A percentile compares a stretch with the other conserved stretches of the same genome.
phyloP scores from a whole-genome alignment of 2,329 filamentous ascomycete species.

The Xylariaceae sp. region DNA sequence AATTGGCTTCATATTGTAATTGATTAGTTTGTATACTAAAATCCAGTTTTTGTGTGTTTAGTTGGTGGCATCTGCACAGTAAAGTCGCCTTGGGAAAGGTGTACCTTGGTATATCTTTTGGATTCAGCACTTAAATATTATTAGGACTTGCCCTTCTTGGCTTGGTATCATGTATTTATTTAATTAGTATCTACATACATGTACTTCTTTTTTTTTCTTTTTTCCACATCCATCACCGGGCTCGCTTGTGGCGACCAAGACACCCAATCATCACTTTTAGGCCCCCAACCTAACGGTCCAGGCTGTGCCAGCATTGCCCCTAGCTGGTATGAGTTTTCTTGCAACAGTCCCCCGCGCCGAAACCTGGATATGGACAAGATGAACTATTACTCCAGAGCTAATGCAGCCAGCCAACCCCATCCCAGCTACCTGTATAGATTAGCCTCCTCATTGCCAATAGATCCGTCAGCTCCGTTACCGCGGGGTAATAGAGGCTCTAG shows the following conservation, averaged over 20 bases:
- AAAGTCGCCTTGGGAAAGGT: no score
- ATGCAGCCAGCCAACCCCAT: background rate
- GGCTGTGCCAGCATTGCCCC: constrained; percentile 15
- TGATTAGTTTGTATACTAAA: background rate
- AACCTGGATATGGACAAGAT: constrained; percentile 7
- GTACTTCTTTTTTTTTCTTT: constrained; percentile 3
- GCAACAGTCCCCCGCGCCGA: constrained; percentile 2
- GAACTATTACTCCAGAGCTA: background rate
- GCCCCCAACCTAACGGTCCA: background rate
- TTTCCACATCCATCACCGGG: background rate
- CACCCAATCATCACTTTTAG: background rate
- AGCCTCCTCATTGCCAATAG: background rate
- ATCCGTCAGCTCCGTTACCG: background rate
- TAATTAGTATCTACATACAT: background rate
- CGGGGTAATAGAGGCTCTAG: background rate
- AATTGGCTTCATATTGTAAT: no score
- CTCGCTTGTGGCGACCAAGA: background rate
- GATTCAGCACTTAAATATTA: no score
- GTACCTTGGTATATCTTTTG: no score
- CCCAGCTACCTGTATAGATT: background rate
- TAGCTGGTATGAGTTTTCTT: background rate
- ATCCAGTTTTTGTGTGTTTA: background rate
- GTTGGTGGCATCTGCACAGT: background rate
- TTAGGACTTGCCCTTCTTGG: background rate
- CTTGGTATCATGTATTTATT: background rate